Evolutionary conservation across 75 land plant genomes (phyloP).

Genomic region (Cryptomeria japonica): DNA sequence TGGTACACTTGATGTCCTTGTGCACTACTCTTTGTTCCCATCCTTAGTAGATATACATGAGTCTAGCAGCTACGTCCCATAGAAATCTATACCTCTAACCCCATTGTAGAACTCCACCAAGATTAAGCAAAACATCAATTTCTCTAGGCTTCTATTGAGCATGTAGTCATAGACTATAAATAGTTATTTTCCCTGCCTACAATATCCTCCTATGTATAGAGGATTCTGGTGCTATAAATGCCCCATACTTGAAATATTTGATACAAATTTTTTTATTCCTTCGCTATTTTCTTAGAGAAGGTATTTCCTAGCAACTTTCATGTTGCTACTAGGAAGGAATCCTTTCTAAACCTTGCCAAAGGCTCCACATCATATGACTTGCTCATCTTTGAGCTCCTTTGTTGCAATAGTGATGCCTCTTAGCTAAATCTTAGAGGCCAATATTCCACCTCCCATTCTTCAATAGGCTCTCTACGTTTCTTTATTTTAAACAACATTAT

Average conservation of each 20-base stretch:
- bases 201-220: conserved; percentile 23
- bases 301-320: conserved; percentile 22
- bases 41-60: conserved; percentile 19
- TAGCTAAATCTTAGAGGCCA: conserved; percentile 21
- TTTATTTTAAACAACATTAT: background rate
- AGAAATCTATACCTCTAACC: conserved; percentile 37
- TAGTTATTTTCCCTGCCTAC: conserved; percentile 20
- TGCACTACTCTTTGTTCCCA: conserved; percentile 24
- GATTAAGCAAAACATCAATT: conserved; percentile 16
- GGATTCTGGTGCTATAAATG: conserved; percentile 23
- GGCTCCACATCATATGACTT: conserved; percentile 17
- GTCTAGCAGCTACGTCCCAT: conserved; percentile 39
- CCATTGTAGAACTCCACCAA: conserved; percentile 25
- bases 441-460: conserved; percentile 21
- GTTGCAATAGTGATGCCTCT: conserved; percentile 14
- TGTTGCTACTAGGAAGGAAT: background rate
- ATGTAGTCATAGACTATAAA: too few species aligned
- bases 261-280: conserved; percentile 19
- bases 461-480: conserved; percentile 10
- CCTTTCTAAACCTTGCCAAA: conserved; percentile 30
- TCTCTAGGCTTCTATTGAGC: conserved; percentile 31
- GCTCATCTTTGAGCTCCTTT: conserved; percentile 11
- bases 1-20: too few species aligned
- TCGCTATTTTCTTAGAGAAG: conserved; percentile 15
- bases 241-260: conserved; percentile 20